Percentiles rank a stretch among this genome's conserved stretches.
These are phyloP conservation scores for Cynanchum wilfordii DNA, from an alignment of 257 asterid genomes.

Conservation along the genomic window DNA sequence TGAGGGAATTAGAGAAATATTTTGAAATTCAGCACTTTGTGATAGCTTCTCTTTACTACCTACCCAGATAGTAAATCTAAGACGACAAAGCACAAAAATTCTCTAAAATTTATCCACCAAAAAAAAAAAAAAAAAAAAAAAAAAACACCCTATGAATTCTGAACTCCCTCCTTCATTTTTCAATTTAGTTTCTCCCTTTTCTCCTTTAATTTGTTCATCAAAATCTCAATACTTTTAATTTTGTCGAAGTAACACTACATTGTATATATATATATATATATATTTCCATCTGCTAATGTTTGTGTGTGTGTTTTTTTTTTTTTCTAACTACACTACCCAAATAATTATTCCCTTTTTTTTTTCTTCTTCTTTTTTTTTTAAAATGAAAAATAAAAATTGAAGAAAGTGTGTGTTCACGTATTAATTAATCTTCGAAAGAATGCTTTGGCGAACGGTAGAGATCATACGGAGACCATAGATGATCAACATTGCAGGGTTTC, in stretches of 20 bases:
- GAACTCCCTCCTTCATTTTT: not conserved
- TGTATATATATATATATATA: too few species aligned
- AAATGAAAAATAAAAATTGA: too few species aligned
- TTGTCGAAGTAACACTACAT: not conserved
- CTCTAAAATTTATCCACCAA: not conserved
- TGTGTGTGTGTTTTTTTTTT: not conserved
- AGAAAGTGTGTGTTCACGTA: too few species aligned
- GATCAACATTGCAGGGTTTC: slow-evolving; percentile 64
- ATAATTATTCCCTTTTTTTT: too few species aligned
- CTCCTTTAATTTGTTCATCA: not conserved
- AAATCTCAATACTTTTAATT: not conserved
- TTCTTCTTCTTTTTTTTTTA: too few species aligned
- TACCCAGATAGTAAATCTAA: not conserved
- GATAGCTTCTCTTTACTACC: not conserved
- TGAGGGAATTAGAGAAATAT: not conserved
- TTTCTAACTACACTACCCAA: not conserved
- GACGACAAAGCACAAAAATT: not conserved
- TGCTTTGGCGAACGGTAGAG: slow-evolving; percentile 41
- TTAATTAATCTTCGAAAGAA: slow-evolving; percentile 41
- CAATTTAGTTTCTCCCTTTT: not conserved
- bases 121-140: too few species aligned
- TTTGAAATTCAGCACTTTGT: not conserved
- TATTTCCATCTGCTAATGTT: not conserved
- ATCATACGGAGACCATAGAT: slow-evolving; percentile 81
- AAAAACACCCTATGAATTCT: not conserved